phyloP scores from a whole-genome alignment of 164 flowering plant species.

The Saururus chinensis region DNA sequence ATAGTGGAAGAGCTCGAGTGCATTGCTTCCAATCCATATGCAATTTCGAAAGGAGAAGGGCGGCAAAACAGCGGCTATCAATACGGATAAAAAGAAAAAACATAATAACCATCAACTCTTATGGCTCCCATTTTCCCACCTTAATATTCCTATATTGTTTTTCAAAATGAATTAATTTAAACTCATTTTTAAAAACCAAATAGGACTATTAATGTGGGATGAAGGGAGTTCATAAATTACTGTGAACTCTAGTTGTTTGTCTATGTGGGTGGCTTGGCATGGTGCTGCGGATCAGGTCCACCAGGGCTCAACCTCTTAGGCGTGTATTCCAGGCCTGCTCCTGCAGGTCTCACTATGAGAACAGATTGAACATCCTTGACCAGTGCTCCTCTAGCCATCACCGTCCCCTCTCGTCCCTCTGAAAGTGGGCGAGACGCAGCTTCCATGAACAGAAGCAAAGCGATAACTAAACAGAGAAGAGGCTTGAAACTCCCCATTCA shows the following conservation, averaged over 20 bases:
- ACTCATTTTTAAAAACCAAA: no score
- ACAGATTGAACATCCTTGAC: neutral
- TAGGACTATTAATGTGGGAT: no score
- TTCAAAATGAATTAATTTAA: no score
- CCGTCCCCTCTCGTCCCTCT: neutral
- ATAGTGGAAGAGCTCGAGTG: no score
- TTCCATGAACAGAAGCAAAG: neutral
- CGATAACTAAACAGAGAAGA: constrained; percentile 1
- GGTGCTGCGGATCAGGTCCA: constrained; percentile 20
- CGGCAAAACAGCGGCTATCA: no score
- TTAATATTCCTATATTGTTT: no score
- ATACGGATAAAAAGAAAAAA: no score
- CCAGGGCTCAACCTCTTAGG: constrained; percentile 11
- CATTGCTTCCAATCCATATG: no score
- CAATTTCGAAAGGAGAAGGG: no score
- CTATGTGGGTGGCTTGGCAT: constrained; percentile 1
- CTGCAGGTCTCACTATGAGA: neutral
- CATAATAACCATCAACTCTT: no score
- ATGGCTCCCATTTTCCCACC: no score
- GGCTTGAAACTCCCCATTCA: constrained; percentile 3
- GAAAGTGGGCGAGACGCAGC: constrained; percentile 2
- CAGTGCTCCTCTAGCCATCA: neutral
- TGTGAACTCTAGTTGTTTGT: neutral
- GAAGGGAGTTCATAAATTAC: no score
- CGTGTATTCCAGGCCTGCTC: constrained; percentile 1